A percentile compares a stretch with the other conserved stretches of the same genome.
These are phyloP conservation scores for Fusarium continuum DNA, from an alignment of 2,329 filamentous ascomycete genomes.

Conservation along the genomic window DNA sequence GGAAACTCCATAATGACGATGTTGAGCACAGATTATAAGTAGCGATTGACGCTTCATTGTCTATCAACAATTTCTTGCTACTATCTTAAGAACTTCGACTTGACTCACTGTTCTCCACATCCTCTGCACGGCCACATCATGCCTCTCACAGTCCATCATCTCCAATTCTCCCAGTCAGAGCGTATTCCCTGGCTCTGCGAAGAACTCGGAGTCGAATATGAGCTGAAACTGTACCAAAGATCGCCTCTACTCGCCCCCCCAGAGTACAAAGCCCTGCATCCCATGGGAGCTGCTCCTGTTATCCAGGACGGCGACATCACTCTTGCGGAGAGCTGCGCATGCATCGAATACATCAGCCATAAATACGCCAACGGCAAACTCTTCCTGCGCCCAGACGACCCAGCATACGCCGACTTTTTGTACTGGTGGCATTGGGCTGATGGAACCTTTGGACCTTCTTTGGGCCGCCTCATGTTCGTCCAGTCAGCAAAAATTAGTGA, in stretches of 20 bases:
- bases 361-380: conserved; percentile 62
- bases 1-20: conserved; percentile 8
- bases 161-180: conserved; percentile 69
- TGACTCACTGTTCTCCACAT: not conserved
- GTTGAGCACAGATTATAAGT: conserved; percentile 12
- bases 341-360: conserved; percentile 68
- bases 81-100: not conserved
- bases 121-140: not conserved
- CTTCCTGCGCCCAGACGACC: conserved; percentile 54
- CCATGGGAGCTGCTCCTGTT: conserved; percentile 66
- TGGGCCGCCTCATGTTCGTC: conserved; percentile 52
- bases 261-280: conserved; percentile 48
- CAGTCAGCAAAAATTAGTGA: not conserved
- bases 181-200: conserved; percentile 72
- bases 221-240: conserved; percentile 36
- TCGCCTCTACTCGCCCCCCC: conserved; percentile 33
- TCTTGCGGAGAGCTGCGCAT: conserved; percentile 68
- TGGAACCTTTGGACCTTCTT: conserved; percentile 53
- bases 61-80: not conserved
- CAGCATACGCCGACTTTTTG: conserved; percentile 67
- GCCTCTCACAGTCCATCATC: conserved; percentile 60
- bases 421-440: conserved; percentile 72
- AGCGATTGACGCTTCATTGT: not conserved
- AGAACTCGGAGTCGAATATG: conserved; percentile 66
- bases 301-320: conserved; percentile 63